Conservation (phyloP, 371 early-diverging fungal genomes). For the Dichotomocladium elegans region DNA sequence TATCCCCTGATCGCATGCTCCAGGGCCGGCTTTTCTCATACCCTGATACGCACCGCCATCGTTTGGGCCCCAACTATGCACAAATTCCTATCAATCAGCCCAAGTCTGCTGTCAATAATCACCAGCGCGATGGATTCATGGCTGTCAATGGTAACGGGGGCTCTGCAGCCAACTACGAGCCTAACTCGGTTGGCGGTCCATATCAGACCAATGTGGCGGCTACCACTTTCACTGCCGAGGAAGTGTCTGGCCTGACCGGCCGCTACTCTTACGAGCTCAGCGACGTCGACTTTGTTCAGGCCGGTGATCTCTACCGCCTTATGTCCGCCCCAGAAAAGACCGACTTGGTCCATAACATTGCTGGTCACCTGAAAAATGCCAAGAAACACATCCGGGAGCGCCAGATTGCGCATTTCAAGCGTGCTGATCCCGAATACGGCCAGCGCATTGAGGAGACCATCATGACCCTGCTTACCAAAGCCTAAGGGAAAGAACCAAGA, state of each 20-base stretch:
- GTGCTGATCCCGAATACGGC: slow-evolving; percentile 74
- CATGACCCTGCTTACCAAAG: slow-evolving; percentile 7
- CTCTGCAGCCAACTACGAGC: slow-evolving; percentile 72
- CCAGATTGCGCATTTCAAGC: slow-evolving; percentile 71
- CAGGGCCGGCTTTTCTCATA: slow-evolving; percentile 79
- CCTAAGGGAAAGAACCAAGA: too few relatives aligned
- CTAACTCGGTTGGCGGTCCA: slow-evolving; percentile 63
- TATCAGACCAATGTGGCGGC: slow-evolving; percentile 48
- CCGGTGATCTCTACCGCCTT: slow-evolving; percentile 67
- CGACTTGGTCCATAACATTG: slow-evolving; percentile 69
- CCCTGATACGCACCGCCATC: slow-evolving; percentile 75
- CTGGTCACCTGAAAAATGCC: slow-evolving; percentile 66
- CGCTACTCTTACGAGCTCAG: slow-evolving; percentile 55
- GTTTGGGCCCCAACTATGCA: slow-evolving; percentile 70
- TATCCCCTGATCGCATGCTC: slow-evolving; percentile 69
- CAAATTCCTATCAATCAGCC: slow-evolving; percentile 73
- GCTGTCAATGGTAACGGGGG: slow-evolving; percentile 68
- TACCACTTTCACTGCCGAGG: slow-evolving; percentile 38
- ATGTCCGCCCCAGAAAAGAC: slow-evolving; percentile 63
- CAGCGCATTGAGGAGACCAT: slow-evolving; percentile 53
- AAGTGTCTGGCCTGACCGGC: slow-evolving; percentile 51
- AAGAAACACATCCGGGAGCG: slow-evolving; percentile 71
- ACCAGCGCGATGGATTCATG: slow-evolving; percentile 77
- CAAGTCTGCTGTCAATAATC: slow-evolving; percentile 47
- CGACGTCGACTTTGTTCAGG: slow-evolving; percentile 75